Conservation (phyloP, 2,329 filamentous ascomycete genomes). For the Graphilbum ipis-grandicollis region DNA sequence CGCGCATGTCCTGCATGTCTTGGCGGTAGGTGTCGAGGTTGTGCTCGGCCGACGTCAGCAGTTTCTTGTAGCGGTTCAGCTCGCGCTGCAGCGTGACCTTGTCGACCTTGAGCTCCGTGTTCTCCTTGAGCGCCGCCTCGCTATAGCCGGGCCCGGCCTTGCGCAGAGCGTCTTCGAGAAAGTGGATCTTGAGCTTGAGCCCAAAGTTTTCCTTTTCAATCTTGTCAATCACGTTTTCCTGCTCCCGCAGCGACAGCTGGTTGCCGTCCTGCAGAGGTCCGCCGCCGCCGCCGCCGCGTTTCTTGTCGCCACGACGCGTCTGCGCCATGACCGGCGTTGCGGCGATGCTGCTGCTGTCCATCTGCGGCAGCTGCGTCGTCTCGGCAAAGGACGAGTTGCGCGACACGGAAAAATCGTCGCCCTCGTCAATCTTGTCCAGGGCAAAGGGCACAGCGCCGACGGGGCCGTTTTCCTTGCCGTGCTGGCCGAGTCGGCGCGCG, state of each 20-base stretch:
- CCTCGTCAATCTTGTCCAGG: slow-evolving; percentile 46
- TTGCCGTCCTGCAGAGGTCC: slow-evolving; percentile 65
- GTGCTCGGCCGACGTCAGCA: slow-evolving; percentile 62
- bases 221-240: slow-evolving; percentile 87
- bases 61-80: slow-evolving; percentile 71
- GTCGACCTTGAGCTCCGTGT: slow-evolving; percentile 89
- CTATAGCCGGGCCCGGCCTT: slow-evolving; percentile 84
- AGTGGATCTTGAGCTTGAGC: slow-evolving; percentile 92
- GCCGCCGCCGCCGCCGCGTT: neutral
- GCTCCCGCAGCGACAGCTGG: slow-evolving; percentile 78
- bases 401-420: slow-evolving; percentile 50
- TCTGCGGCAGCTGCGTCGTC: slow-evolving; percentile 57
- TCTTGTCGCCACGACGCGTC: slow-evolving; percentile 22
- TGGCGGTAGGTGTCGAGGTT: slow-evolving; percentile 72
- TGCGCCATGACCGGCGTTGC: slow-evolving; percentile 67
- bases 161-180: slow-evolving; percentile 75
- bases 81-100: slow-evolving; percentile 81
- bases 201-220: slow-evolving; percentile 98
- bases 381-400: slow-evolving; percentile 48
- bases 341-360: slow-evolving; percentile 61
- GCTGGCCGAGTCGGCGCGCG: slow-evolving; percentile 43
- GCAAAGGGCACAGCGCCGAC: slow-evolving; percentile 48
- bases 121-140: slow-evolving; percentile 77
- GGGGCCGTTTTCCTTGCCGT: slow-evolving; percentile 42
- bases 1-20: slow-evolving; percentile 68